phyloP scores from a whole-genome alignment of 176 grass and related monocot genomes.

The Microstegium vimineum region DNA sequence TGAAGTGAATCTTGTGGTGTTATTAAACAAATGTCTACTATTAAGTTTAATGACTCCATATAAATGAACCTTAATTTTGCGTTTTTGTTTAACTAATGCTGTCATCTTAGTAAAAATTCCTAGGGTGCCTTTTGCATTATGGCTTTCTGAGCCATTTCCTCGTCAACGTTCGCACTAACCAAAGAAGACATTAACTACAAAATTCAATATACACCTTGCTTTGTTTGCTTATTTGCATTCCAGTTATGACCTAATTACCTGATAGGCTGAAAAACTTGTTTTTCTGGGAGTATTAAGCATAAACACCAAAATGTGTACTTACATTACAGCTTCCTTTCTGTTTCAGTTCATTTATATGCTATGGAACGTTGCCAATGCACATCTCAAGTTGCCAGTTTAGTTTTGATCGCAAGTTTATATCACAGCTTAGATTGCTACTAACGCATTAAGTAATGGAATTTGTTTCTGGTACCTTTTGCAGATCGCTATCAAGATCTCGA shows the following conservation, averaged over 20 bases:
- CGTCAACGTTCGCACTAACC: neutral
- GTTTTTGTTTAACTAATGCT: neutral
- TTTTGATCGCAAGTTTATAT: neutral
- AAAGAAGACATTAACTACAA: neutral
- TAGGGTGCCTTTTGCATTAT: neutral
- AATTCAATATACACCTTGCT: neutral
- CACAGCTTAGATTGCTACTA: neutral
- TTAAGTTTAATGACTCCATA: constrained; percentile 5
- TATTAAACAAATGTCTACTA: neutral
- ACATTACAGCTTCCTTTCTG: neutral
- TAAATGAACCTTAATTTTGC: neutral
- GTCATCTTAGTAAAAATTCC: neutral
- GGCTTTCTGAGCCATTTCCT: neutral
- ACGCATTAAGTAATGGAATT: neutral
- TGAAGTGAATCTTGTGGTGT: constrained; percentile 34
- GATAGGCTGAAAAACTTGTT: neutral
- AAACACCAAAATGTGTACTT: neutral
- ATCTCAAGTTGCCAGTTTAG: neutral
- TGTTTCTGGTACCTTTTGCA: constrained; percentile 25
- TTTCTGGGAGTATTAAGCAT: neutral
- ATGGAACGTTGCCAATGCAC: neutral
- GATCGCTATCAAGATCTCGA: constrained; percentile 24
- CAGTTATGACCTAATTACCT: constrained; percentile 6
- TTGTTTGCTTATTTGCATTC: constrained; percentile 10
- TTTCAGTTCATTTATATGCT: neutral